phyloP scores from a whole-genome alignment of 495 filamentous ascomycete genomes.

The Daldinia childiae region DNA sequence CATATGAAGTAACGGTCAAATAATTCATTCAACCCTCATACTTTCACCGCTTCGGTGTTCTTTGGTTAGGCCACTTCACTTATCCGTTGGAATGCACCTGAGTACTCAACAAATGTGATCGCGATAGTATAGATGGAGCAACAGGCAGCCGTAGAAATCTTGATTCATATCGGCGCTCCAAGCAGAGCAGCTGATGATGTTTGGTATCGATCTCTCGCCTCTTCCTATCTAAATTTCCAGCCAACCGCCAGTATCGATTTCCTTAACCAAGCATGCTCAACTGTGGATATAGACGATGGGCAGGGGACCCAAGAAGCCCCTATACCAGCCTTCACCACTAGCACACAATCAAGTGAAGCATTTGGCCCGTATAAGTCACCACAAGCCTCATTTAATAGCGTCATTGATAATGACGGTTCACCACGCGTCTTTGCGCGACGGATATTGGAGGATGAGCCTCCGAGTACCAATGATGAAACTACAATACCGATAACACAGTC shows the following conservation, averaged over 20 bases:
- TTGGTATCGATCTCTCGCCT: constrained; percentile 68
- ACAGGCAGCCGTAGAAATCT: constrained; percentile 63
- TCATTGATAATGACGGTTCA: constrained; percentile 55
- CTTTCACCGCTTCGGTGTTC: not conserved
- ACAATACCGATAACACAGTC: constrained; percentile 28
- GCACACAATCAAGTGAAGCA: constrained; percentile 13
- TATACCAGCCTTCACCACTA: not conserved
- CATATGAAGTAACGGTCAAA: not conserved
- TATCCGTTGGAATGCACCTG: not conserved
- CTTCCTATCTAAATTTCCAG: constrained; percentile 69
- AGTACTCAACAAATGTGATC: constrained; percentile 20
- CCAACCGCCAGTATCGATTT: constrained; percentile 33
- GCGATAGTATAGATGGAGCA: constrained; percentile 44
- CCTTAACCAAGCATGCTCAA: constrained; percentile 3
- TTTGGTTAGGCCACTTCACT: not conserved
- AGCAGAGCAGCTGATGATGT: constrained; percentile 68
- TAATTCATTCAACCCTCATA: not conserved
- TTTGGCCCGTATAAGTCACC: constrained; percentile 33
- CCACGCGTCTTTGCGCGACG: constrained; percentile 43
- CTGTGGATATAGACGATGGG: constrained; percentile 2
- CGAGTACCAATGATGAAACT: constrained; percentile 12
- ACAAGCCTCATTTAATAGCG: constrained; percentile 57
- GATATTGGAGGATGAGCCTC: constrained; percentile 5
- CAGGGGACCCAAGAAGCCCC: constrained; percentile 11
- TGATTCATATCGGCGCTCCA: constrained; percentile 75